Evolutionary conservation across 305 asterid genomes (phyloP).

Genomic region (Solanum chacoense): DNA sequence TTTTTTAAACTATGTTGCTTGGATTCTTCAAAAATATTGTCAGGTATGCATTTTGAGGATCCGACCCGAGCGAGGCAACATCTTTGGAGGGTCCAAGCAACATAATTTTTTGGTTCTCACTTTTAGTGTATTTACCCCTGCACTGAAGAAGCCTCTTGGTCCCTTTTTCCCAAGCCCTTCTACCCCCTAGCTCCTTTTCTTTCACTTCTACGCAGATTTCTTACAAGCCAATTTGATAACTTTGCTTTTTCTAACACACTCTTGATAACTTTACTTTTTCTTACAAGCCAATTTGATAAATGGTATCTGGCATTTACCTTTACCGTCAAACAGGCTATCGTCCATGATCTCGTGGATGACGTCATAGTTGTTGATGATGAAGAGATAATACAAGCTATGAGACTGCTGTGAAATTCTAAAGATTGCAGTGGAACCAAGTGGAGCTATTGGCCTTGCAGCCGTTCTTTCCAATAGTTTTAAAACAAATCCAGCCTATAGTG

Average conservation of each 20-base stretch:
- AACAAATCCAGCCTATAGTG: slow-evolving; percentile 36
- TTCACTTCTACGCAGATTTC: not conserved
- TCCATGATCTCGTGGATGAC: slow-evolving; percentile 78
- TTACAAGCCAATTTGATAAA: not conserved
- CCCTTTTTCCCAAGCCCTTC: not conserved
- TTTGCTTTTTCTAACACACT: not conserved
- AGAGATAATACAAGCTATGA: slow-evolving; percentile 70
- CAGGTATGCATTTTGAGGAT: not conserved
- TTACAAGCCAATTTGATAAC: no score
- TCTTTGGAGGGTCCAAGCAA: not conserved
- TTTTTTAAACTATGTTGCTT: not conserved
- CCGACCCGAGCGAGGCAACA: not conserved
- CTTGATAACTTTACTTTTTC: not conserved
- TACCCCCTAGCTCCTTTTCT: not conserved
- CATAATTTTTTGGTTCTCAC: not conserved
- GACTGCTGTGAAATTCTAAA: slow-evolving; percentile 71
- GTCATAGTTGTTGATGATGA: slow-evolving; percentile 61
- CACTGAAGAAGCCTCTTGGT: not conserved
- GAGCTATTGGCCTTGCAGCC: slow-evolving; percentile 94
- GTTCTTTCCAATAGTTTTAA: slow-evolving; percentile 52
- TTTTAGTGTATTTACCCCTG: not conserved
- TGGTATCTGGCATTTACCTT: not conserved
- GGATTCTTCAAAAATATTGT: not conserved
- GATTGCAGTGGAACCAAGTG: slow-evolving; percentile 88
- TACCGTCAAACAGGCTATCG: slow-evolving; percentile 47